A percentile compares a stretch with the other conserved stretches of the same genome.
phyloP scores from a whole-genome alignment of 495 filamentous ascomycete genomes.

The Penicillium cinerascens region DNA sequence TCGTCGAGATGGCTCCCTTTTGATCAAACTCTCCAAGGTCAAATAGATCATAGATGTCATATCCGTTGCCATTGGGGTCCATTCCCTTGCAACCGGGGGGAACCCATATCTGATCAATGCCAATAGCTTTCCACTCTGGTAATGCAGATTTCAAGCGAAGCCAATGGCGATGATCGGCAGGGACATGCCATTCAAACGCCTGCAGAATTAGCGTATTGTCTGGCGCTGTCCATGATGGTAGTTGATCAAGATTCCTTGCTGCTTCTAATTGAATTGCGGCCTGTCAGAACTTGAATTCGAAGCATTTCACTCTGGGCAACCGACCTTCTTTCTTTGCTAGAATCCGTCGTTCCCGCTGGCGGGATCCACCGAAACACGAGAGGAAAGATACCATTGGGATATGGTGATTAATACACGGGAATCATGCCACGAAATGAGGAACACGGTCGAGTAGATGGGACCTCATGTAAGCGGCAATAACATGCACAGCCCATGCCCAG shows the following conservation, averaged over 20 bases:
- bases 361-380: slow-evolving; percentile 1
- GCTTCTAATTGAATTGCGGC: slow-evolving; percentile 15
- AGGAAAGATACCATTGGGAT: slow-evolving; percentile 5
- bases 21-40: slow-evolving; percentile 77
- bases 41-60: slow-evolving; percentile 74
- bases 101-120: slow-evolving; percentile 66
- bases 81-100: slow-evolving; percentile 72
- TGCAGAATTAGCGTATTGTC: slow-evolving; percentile 65
- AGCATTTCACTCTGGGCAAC: not conserved
- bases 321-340: slow-evolving; percentile 11
- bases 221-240: slow-evolving; percentile 32
- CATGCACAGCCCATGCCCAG: not conserved
- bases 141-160: slow-evolving; percentile 53
- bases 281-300: not conserved
- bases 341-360: slow-evolving; percentile 2
- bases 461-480: not conserved
- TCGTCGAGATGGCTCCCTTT: slow-evolving; percentile 60
- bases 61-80: slow-evolving; percentile 62
- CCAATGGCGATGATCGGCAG: slow-evolving; percentile 63
- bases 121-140: slow-evolving; percentile 54
- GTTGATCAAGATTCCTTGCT: slow-evolving; percentile 26
- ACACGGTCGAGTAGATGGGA: not conserved
- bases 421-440: not conserved
- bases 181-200: slow-evolving; percentile 73
- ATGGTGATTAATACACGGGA: not conserved